A percentile compares a stretch with the other conserved stretches of the same genome.
These are phyloP conservation scores for Endocarpon pusillum DNA, from an alignment of 495 filamentous ascomycete genomes.

Conservation along the genomic window DNA sequence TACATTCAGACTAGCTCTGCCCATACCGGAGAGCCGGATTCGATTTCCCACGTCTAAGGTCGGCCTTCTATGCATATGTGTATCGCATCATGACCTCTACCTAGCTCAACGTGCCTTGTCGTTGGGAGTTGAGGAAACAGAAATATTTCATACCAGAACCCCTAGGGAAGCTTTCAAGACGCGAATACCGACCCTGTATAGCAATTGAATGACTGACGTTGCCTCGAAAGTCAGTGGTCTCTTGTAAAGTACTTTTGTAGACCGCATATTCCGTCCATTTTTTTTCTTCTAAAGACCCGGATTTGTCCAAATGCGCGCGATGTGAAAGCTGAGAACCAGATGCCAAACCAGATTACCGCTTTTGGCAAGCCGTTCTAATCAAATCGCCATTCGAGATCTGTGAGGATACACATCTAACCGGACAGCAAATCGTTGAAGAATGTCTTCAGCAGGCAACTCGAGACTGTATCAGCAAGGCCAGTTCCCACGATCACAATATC, in stretches of 20 bases:
- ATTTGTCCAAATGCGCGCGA: conserved; percentile 29
- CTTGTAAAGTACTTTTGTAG: conserved; percentile 30
- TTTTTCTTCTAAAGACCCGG: conserved; percentile 24
- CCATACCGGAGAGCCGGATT: conserved; percentile 45
- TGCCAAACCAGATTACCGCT: too few species aligned
- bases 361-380: too few species aligned
- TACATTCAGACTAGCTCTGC: conserved; percentile 5
- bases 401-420: too few species aligned
- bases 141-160: conserved; percentile 50
- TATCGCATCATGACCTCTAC: conserved; percentile 50
- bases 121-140: conserved; percentile 37
- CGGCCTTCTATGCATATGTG: conserved; percentile 36
- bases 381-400: too few species aligned
- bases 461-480: too few species aligned
- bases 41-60: conserved; percentile 37
- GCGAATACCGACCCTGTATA: conserved; percentile 49
- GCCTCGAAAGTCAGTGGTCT: conserved; percentile 48
- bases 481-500: too few species aligned
- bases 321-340: conserved; percentile 34
- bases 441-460: too few species aligned
- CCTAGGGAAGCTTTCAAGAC: conserved; percentile 38
- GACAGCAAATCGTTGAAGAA: too few species aligned
- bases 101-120: conserved; percentile 35
- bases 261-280: conserved; percentile 39
- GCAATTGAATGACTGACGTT: conserved; percentile 41